These are phyloP conservation scores for Solanum dulcamara DNA, from an alignment of 257 asterid species.

Conservation along the genomic window DNA sequence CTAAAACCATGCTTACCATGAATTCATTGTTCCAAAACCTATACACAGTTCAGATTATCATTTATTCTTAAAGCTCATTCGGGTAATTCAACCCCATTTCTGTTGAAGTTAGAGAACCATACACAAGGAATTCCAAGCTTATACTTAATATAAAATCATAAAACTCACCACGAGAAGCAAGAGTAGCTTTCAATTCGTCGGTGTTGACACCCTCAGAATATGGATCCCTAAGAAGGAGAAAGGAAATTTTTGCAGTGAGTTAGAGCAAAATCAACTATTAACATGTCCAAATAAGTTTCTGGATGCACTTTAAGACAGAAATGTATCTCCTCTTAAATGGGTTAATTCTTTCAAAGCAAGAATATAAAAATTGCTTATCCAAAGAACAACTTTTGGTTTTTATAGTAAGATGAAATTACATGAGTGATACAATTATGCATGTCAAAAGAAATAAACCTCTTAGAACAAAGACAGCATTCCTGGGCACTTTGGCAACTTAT, in stretches of 20 bases:
- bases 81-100: background rate
- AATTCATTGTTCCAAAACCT: background rate
- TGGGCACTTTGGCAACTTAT: background rate
- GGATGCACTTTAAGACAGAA: background rate
- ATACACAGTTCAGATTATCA: background rate
- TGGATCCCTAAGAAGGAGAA: conserved; percentile 55
- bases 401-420: background rate
- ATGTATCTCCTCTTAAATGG: background rate
- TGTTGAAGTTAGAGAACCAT: background rate
- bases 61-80: background rate
- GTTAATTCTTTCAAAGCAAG: background rate
- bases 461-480: background rate
- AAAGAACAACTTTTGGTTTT: background rate
- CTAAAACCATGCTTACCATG: background rate
- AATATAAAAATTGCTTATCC: background rate
- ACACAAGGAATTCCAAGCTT: background rate
- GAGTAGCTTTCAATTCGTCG: conserved; percentile 62
- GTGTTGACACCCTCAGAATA: conserved; percentile 42
- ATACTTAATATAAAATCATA: conserved; percentile 3
- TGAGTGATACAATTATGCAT: background rate
- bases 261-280: background rate
- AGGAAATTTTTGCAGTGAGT: background rate
- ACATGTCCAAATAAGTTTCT: background rate
- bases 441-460: background rate
- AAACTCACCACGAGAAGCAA: conserved; percentile 58